A percentile compares a stretch with the other conserved stretches of the same genome.
phyloP scores from a whole-genome alignment of 805 yeast species.

The Starmerella vaccinii region DNA sequence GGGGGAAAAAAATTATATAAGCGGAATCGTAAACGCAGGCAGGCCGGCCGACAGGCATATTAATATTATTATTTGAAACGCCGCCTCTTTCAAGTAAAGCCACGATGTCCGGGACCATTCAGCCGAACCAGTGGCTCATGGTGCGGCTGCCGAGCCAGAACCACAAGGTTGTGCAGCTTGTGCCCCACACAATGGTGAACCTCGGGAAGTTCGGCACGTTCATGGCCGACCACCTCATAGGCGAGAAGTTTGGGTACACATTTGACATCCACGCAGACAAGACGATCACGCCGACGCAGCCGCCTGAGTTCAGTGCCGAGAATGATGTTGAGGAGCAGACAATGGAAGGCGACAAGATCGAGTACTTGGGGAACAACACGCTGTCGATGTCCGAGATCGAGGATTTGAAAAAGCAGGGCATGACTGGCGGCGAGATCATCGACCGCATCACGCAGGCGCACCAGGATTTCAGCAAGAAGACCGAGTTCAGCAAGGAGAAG shows the following conservation, averaged over 20 bases:
- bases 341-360: constrained; percentile 58
- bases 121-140: constrained; percentile 46
- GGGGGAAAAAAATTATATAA: constrained; percentile 12
- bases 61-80: no score
- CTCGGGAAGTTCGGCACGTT: constrained; percentile 92
- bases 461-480: constrained; percentile 77
- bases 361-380: constrained; percentile 59
- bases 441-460: constrained; percentile 75
- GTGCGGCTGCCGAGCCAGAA: constrained; percentile 75
- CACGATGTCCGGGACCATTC: constrained; percentile 28
- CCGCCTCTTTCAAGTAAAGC: no score
- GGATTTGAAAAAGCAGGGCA: constrained; percentile 59
- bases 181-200: constrained; percentile 48
- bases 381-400: constrained; percentile 76
- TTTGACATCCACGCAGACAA: constrained; percentile 64
- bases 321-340: constrained; percentile 42
- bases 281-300: constrained; percentile 26
- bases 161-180: constrained; percentile 58
- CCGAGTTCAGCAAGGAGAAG: constrained; percentile 81
- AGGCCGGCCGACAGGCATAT: no score
- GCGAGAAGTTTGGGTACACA: constrained; percentile 77
- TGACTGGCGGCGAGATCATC: constrained; percentile 69
- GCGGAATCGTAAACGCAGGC: no score
- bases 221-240: constrained; percentile 60
- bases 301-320: constrained; percentile 30